Conservation (phyloP, 1,284 basidiomycete species). For the Vanrija sp. region DNA sequence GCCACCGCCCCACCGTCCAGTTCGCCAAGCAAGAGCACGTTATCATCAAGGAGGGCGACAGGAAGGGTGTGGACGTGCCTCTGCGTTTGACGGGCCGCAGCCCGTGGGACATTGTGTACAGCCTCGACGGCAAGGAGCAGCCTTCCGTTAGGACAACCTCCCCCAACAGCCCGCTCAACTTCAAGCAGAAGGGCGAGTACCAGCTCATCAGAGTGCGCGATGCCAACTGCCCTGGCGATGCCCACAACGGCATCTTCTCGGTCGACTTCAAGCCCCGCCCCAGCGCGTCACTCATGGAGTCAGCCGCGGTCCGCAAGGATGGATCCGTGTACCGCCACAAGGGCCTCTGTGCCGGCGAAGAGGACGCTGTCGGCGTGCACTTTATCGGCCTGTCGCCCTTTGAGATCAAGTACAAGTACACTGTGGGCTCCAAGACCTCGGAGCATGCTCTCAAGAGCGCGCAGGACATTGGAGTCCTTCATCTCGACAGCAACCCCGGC, state of each 20-base stretch:
- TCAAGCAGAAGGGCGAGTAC: slow-evolving; percentile 69
- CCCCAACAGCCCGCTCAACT: slow-evolving; percentile 67
- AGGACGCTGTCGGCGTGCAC: slow-evolving; percentile 73
- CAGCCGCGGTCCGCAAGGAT: slow-evolving; percentile 53
- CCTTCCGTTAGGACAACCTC: slow-evolving; percentile 55
- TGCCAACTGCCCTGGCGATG: slow-evolving; percentile 73
- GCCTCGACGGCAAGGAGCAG: slow-evolving; percentile 55
- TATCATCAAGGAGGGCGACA: slow-evolving; percentile 70
- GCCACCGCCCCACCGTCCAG: slow-evolving; percentile 79
- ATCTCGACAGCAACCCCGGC: slow-evolving; percentile 74
- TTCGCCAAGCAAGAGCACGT: slow-evolving; percentile 61
- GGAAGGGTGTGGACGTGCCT: slow-evolving; percentile 59
- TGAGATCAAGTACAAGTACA: slow-evolving; percentile 59
- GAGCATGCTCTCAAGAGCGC: slow-evolving; percentile 75
- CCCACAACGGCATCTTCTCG: slow-evolving; percentile 49
- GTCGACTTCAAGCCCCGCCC: slow-evolving; percentile 60
- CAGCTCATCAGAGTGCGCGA: slow-evolving; percentile 62
- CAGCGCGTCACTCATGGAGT: slow-evolving; percentile 31
- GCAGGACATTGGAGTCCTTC: slow-evolving; percentile 73
- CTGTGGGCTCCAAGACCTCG: slow-evolving; percentile 54
- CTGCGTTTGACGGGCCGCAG: slow-evolving; percentile 80
- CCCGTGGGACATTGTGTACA: slow-evolving; percentile 83
- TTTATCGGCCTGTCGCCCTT: slow-evolving; percentile 76
- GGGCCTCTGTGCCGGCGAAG: slow-evolving; percentile 73
- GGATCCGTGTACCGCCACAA: slow-evolving; percentile 62